phyloP scores from a whole-genome alignment of 805 yeast genomes.

The Kluyveromyces wickerhamii region DNA sequence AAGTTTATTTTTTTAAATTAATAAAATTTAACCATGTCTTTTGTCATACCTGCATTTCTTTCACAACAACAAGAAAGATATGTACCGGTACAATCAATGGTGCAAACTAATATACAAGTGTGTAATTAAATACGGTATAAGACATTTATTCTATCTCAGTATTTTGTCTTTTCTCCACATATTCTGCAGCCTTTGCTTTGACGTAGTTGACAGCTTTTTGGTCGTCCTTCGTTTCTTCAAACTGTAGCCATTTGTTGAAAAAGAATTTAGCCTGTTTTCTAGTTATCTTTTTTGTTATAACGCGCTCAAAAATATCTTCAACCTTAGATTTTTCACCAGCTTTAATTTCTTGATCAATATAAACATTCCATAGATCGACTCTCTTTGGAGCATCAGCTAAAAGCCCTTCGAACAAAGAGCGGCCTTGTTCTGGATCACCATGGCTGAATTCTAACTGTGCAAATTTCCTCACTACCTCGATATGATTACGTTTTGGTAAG shows the following conservation, averaged over 20 bases:
- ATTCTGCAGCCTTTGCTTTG: conserved; percentile 84
- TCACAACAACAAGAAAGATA: too few species aligned
- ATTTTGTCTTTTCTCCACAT: conserved; percentile 35
- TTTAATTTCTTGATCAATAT: conserved; percentile 88
- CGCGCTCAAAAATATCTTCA: conserved; percentile 79
- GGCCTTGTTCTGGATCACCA: conserved; percentile 91
- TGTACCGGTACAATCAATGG: too few species aligned
- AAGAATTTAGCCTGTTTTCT: conserved; percentile 91
- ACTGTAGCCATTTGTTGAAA: conserved; percentile 85
- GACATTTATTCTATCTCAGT: conserved; percentile 1
- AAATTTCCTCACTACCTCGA: conserved; percentile 78
- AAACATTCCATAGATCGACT: conserved; percentile 91
- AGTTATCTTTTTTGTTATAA: conserved; percentile 52
- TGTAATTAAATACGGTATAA: background rate
- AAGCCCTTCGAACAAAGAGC: conserved; percentile 90
- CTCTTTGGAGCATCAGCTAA: conserved; percentile 85
- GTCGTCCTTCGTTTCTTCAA: conserved; percentile 64
- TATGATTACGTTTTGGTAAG: conserved; percentile 63
- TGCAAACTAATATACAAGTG: too few species aligned
- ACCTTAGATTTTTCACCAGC: conserved; percentile 54
- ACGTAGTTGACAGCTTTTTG: conserved; percentile 71
- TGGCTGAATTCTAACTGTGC: conserved; percentile 79
- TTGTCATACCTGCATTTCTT: too few species aligned
- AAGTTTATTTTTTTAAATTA: too few species aligned
- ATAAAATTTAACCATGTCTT: too few species aligned